Evolutionary conservation across 345 rosid species (phyloP), one percentile per base, ranked within the genome.

Genomic region (Populus nigra): DNA sequence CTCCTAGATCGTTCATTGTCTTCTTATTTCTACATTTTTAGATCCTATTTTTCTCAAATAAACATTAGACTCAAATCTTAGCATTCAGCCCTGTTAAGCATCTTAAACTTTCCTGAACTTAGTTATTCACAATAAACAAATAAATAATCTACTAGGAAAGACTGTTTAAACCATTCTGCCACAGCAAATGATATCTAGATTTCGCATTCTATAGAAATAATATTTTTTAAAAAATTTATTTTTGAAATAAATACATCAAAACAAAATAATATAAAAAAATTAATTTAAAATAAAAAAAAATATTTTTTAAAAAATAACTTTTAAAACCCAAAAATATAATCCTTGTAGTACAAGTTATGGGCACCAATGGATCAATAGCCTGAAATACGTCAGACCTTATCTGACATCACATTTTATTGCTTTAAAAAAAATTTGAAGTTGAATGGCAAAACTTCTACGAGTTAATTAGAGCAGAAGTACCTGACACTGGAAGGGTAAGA

Each of bases 401-500:
- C 72, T 33, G 72, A 49, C 65, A 22, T 41, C 65, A 53, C 36
- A 53, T 53, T 68, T 5, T 35, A 7, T 39, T 68, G 50, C 27
- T 50, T 33, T 47, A 13, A 74, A 29, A 16, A 18, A 53, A 62
- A 3, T 62, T 45, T 27, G 38, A 59, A 68, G 49, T 10, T 13
- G 38, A 22, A 17, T 2, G 8, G 61, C 57, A 6, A 50, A 50
- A 50, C 20, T 50, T 18, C 7, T 50, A 5, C 53, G 38, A 25
- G 31, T 22, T 22, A 31, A n/a, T 50, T 50, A 67, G 5, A 50
- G 47, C 38, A 73, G 13, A 7, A 6, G 31, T 82, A 89, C 92
- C 92, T 84, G 78, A 76, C 81, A 6, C 82, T 86, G 10, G 89
- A 73, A 17, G 91, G 91, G 82, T 65, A 89, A 65, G 78, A 75